These are phyloP conservation scores for Rhodotorula glutinis DNA, from an alignment of 1,284 basidiomycete genomes.

Conservation along the genomic window DNA sequence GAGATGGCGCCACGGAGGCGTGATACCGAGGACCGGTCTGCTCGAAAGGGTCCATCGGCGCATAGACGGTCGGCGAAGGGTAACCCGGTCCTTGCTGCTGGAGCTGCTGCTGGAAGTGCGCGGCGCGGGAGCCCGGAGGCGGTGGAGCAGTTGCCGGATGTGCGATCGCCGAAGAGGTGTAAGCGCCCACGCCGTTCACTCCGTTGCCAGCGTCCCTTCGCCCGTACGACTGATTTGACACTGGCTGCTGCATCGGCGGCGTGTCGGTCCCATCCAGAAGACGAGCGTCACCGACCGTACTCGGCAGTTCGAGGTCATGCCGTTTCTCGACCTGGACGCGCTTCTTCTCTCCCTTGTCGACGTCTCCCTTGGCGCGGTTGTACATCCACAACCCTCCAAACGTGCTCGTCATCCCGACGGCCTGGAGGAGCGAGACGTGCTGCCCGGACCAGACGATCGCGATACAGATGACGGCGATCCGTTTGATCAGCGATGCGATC, in stretches of 20 bases:
- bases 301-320: slow-evolving; percentile 67
- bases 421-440: slow-evolving; percentile 77
- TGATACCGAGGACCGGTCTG: not conserved
- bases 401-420: slow-evolving; percentile 78
- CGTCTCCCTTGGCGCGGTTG: slow-evolving; percentile 86
- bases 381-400: slow-evolving; percentile 93
- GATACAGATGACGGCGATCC: slow-evolving; percentile 95
- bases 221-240: not conserved
- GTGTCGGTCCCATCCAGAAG: slow-evolving; percentile 13
- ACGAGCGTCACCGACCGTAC: slow-evolving; percentile 49
- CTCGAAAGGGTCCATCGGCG: not conserved
- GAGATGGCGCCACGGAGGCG: not conserved
- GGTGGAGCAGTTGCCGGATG: not conserved
- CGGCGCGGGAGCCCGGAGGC: not conserved
- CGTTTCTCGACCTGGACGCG: slow-evolving; percentile 78
- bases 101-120: no score
- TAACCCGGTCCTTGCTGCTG: not conserved
- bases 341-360: slow-evolving; percentile 87
- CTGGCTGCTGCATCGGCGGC: not conserved
- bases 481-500: slow-evolving; percentile 95
- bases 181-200: not conserved
- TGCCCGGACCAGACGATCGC: slow-evolving; percentile 98
- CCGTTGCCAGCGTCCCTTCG: not conserved
- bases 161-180: not conserved
- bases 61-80: not conserved